Evolutionary conservation across 192 early-diverging fungal species (phyloP).

Genomic region (Dissophora globulifera): DNA sequence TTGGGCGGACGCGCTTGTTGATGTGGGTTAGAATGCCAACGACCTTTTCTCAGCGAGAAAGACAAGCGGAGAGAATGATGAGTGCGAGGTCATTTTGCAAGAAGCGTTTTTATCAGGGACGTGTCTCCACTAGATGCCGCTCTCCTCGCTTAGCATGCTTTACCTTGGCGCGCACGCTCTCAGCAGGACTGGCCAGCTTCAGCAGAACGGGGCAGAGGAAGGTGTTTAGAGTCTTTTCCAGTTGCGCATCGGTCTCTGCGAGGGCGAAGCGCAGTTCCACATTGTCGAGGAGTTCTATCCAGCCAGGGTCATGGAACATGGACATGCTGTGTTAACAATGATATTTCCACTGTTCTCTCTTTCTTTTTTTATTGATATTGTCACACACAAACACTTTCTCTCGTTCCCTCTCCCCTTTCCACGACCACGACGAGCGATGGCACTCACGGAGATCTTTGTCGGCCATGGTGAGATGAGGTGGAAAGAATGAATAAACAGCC

Average conservation of each 20-base stretch:
- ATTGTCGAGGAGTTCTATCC: slow-evolving; percentile 65
- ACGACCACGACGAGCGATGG: not conserved
- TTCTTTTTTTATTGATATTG: no score
- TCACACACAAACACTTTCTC: no score
- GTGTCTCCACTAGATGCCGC: no score
- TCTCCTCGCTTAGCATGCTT: no score
- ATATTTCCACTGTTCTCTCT: no score
- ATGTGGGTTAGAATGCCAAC: slow-evolving; percentile 84
- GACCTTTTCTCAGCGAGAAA: slow-evolving; percentile 68
- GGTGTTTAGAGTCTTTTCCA: slow-evolving; percentile 68
- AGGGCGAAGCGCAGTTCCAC: slow-evolving; percentile 83
- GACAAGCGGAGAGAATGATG: no score
- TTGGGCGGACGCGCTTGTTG: slow-evolving; percentile 82
- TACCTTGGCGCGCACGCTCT: slow-evolving; percentile 60
- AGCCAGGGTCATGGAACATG: no score
- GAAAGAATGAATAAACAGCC: no score
- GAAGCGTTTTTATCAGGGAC: no score
- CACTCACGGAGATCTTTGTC: slow-evolving; percentile 42
- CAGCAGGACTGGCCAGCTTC: slow-evolving; percentile 68
- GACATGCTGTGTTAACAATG: no score
- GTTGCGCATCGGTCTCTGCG: slow-evolving; percentile 70
- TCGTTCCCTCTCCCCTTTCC: no score
- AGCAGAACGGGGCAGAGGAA: slow-evolving; percentile 77
- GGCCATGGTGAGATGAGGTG: slow-evolving; percentile 28
- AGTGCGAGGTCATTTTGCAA: no score